Base-by-base conservation (phyloP, 495 filamentous ascomycete genomes). In the Acidomyces sp. region DNA sequence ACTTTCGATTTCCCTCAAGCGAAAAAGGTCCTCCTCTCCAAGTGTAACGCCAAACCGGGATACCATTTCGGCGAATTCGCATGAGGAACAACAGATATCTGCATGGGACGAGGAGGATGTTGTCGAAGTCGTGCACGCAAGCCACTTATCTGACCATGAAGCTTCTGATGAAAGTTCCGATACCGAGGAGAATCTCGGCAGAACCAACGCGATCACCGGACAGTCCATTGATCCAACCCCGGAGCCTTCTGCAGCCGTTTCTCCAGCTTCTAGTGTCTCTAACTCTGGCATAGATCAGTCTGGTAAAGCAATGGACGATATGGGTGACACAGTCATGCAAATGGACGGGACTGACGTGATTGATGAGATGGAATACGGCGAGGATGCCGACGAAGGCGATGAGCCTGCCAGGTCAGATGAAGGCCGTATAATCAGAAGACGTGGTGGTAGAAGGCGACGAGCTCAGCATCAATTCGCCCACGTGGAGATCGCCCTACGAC, bases 401-500 rank as follows among this genome's bases (percentile, higher is more conserved):
- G 39, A 28, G 45, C 44, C 26, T 12, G 31, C 4, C 16, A 15
- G 5, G 22, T 20, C 20, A 10, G 41, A 41, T 13, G 44, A 22
- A 17, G 49, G 29, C n/a, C 37, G 26, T 10, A 23, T 39, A 26
- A 15, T 23, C 22, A 59, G 51, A 38, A 53, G 56, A 13, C 45
- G 59, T 13, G 58, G 58, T 16, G 61, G 61, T 46, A 39, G 26
- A 18, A 34, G 61, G 15, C 49, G 60, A 29, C 42, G 61, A 43
- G 56, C 54, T 22, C 52, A 47, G 22, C 53, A 64, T 55, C 31
- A 54, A 19, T 45, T 55, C 36, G 26, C 43, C 29, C 52, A 42
- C 16, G 48, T 64, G 17, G 61, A 64, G 47, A 41, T 53, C 12
- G 51, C 59, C 24, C 46, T 64, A 34, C 52, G 56, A 24, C 54